Evolutionary conservation across 2,329 filamentous ascomycete species (phyloP), one percentile per base, ranked within the genome.

Genomic region (Pseudopyricularia cyperi): DNA sequence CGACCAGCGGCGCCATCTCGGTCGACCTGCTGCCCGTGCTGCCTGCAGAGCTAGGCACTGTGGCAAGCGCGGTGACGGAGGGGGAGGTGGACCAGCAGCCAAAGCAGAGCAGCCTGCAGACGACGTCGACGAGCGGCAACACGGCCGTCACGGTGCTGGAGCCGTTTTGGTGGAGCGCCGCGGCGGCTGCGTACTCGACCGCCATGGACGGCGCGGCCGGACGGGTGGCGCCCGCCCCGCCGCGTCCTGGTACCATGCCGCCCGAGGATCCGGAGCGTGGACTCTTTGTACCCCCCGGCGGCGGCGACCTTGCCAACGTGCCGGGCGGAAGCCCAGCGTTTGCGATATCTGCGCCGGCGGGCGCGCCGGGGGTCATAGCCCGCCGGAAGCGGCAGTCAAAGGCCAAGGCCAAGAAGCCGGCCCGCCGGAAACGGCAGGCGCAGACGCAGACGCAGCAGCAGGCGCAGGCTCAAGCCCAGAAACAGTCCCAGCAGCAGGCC

Each of bases 11-110:
- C 22, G 57, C 64, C 32, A 52, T 75, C 6, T 59, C 60, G 3
- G 55, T 76, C 1, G 63, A 64, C 3, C 51, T 79, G 12, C 62
- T 72, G 37, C 74, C 75, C 1, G 64, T 77, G 0, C 58, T 75
- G 12, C 53, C 56, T 15, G 19, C 19, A 3, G 32, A 33, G 7
- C 39, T 54, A 1, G 55, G 46, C 1, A 34, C 44, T 6, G 51
- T 54, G 1, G 35, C 57, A 24, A 15, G 46, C 34, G 50, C 51
- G 7, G 57, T 59, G 5, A 61, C 64, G 1, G 55, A 59, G 22
- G 52, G n/a, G n/a, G n/a, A n/a, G n/a, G n/a, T n/a, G n/a, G n/a
- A 32, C 2, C 46, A 33, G 1, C n/a, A n/a, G n/a, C n/a, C n/a
- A n/a, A 34, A 46, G 8, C 22, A 48, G 1, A 48, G 28, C 2